Percentiles rank a stretch among this genome's conserved stretches.
Conservation (phyloP, 1,284 basidiomycete species). For the Ganoderma lingzhi region DNA sequence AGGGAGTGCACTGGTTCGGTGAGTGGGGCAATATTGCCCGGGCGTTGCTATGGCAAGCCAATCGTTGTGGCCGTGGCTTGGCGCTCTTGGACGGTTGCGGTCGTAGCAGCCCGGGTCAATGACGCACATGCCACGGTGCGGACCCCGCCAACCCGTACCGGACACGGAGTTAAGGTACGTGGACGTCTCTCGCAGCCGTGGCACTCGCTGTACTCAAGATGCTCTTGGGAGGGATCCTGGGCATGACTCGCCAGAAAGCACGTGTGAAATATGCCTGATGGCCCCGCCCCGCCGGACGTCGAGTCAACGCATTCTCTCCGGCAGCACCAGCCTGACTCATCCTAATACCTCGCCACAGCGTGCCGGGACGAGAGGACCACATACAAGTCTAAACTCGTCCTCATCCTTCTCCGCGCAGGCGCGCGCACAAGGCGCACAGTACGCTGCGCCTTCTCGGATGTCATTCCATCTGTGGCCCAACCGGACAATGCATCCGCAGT, state of each 20-base stretch:
- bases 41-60: slow-evolving; percentile 14
- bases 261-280: slow-evolving; percentile 29
- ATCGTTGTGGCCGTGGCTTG: neutral
- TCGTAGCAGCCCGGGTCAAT: slow-evolving; percentile 11
- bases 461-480: slow-evolving; percentile 21
- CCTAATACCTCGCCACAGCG: slow-evolving; percentile 20
- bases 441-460: slow-evolving; percentile 29
- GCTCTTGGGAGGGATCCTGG: slow-evolving; percentile 21
- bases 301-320: slow-evolving; percentile 30
- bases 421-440: slow-evolving; percentile 22
- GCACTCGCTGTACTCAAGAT: slow-evolving; percentile 16
- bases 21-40: neutral
- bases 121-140: slow-evolving; percentile 14
- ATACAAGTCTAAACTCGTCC: slow-evolving; percentile 30
- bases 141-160: slow-evolving; percentile 2
- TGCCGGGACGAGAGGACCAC: slow-evolving; percentile 25
- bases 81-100: slow-evolving; percentile 8
- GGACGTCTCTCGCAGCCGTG: slow-evolving; percentile 11
- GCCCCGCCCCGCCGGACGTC: slow-evolving; percentile 25
- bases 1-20: neutral
- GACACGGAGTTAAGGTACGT: slow-evolving; percentile 26
- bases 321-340: slow-evolving; percentile 27
- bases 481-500: slow-evolving; percentile 26
- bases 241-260: slow-evolving; percentile 31
- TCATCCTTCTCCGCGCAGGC: slow-evolving; percentile 16